phyloP scores from a whole-genome alignment of 2,329 filamentous ascomycete species.

The Cordyceps javanica region DNA sequence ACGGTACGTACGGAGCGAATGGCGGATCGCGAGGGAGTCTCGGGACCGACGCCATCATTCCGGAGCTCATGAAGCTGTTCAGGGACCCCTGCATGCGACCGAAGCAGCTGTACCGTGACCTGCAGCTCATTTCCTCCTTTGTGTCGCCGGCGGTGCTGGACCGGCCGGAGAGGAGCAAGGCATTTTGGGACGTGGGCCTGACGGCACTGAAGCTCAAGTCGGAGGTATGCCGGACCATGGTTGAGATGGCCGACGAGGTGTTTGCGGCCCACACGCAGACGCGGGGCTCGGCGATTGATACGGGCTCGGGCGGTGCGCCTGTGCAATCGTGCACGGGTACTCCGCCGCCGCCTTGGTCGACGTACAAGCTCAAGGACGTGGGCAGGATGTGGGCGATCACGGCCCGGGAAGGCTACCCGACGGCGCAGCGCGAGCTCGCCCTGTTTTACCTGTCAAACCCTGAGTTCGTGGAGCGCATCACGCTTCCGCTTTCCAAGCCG shows the following conservation, averaged over 20 bases:
- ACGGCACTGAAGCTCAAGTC: constrained; percentile 85
- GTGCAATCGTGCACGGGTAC: constrained; percentile 33
- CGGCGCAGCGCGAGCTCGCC: constrained; percentile 86
- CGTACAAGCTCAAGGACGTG: constrained; percentile 71
- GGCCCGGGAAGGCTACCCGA: constrained; percentile 77
- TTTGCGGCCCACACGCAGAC: constrained; percentile 58
- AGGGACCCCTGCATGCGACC: constrained; percentile 64
- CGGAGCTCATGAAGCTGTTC: constrained; percentile 62
- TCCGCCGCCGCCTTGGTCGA: constrained; percentile 46
- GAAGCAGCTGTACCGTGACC: constrained; percentile 72
- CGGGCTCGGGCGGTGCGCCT: constrained; percentile 21
- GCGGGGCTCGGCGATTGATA: constrained; percentile 40
- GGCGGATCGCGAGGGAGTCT: not conserved
- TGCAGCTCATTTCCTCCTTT: constrained; percentile 68
- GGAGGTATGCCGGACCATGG: constrained; percentile 76
- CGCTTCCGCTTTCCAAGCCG: constrained; percentile 76
- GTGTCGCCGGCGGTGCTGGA: constrained; percentile 56
- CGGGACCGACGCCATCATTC: constrained; percentile 53
- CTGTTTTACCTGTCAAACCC: constrained; percentile 91
- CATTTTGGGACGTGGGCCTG: constrained; percentile 85
- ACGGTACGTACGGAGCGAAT: not conserved
- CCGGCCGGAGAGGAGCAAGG: constrained; percentile 60
- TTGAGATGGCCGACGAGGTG: constrained; percentile 53
- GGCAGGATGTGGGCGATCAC: constrained; percentile 88
- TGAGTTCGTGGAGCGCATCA: constrained; percentile 73